Evolutionary conservation across 129 eudicot genomes (phyloP).

Genomic region (Helianthus annuus): DNA sequence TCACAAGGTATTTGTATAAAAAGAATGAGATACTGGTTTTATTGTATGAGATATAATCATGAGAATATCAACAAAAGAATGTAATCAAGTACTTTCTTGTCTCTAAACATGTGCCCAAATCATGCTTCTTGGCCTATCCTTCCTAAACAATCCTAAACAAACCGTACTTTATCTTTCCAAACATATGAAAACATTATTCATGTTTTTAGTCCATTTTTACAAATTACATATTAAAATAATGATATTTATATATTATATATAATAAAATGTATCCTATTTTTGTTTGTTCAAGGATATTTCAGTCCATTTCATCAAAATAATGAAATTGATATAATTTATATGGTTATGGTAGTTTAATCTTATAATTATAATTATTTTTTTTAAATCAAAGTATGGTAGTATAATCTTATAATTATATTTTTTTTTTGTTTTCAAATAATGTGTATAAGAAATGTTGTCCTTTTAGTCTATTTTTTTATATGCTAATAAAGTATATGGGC

Average conservation of each 20-base stretch:
- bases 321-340: neutral
- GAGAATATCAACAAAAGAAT: conserved; percentile 35
- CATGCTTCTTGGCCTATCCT: conserved; percentile 47
- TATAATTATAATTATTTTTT: no score
- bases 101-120: conserved; percentile 68
- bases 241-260: neutral
- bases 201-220: neutral
- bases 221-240: neutral
- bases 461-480: no score
- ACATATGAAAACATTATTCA: neutral
- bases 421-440: neutral
- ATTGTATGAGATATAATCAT: conserved; percentile 38
- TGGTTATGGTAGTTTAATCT: neutral
- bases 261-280: neutral
- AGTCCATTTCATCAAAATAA: no score
- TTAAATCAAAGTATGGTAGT: neutral
- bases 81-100: conserved; percentile 47
- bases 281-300: neutral
- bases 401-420: neutral
- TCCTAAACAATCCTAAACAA: conserved; percentile 18
- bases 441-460: no score
- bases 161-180: conserved; percentile 19
- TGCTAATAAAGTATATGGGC: no score
- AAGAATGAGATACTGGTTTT: conserved; percentile 32
- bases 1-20: conserved; percentile 41